Conservation (phyloP, 2,329 filamentous ascomycete species). For the Fusarium chuoi region DNA sequence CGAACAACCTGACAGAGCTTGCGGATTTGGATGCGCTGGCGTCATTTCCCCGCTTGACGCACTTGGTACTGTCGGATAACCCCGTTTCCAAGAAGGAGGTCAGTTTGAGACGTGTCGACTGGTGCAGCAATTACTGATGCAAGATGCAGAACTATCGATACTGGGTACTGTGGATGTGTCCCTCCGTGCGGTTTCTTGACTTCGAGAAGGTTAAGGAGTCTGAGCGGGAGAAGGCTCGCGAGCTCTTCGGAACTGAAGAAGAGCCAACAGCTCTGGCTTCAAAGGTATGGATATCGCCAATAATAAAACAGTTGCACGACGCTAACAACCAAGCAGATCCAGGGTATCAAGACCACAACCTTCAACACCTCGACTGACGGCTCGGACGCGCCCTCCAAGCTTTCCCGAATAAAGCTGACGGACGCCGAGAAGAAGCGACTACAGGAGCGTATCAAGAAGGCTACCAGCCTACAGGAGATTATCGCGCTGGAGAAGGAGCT, state of each 20-base stretch:
- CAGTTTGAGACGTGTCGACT: slow-evolving; percentile 47
- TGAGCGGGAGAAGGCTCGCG: slow-evolving; percentile 78
- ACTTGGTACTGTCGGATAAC: slow-evolving; percentile 86
- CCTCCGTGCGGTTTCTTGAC: slow-evolving; percentile 88
- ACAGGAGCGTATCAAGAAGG: slow-evolving; percentile 87
- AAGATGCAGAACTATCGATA: slow-evolving; percentile 81
- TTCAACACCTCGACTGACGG: slow-evolving; percentile 68
- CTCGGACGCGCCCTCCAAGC: slow-evolving; percentile 63
- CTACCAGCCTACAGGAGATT: slow-evolving; percentile 91
- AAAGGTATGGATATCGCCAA: slow-evolving; percentile 58
- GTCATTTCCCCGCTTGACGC: slow-evolving; percentile 75
- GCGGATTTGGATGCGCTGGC: slow-evolving; percentile 86
- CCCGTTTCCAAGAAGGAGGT: slow-evolving; percentile 94
- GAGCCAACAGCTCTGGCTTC: slow-evolving; percentile 84
- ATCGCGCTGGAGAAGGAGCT: slow-evolving; percentile 90
- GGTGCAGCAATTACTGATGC: slow-evolving; percentile 5
- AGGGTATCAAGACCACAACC: slow-evolving; percentile 82
- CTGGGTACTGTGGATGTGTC: slow-evolving; percentile 90
- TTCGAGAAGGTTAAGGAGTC: slow-evolving; percentile 90
- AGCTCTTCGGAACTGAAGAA: slow-evolving; percentile 84
- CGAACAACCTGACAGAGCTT: slow-evolving; percentile 85
- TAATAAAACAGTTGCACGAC: too few relatives aligned
- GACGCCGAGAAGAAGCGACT: slow-evolving; percentile 88
- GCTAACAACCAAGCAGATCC: slow-evolving; percentile 65
- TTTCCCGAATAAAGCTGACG: slow-evolving; percentile 84